Evolutionary conservation across 768 basidiomycete genomes (phyloP), one percentile per base, ranked within the genome.

Genomic region (Pleurotus eryngii): DNA sequence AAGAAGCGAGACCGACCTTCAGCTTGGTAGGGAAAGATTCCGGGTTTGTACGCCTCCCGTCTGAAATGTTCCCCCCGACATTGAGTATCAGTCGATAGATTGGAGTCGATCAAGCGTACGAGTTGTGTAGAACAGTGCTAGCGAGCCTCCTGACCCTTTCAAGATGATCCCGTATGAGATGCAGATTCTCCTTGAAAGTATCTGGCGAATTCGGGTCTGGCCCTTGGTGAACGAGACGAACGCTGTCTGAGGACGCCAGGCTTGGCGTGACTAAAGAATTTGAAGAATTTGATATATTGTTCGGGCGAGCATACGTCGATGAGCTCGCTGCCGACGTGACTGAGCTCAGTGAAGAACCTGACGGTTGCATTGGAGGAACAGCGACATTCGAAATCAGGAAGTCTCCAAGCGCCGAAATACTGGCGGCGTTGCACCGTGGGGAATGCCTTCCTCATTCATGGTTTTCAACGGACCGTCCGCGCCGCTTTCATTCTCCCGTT

Each of bases 31-130:
- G 85, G 81, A 53, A 72, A 82, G 49, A 72, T 79, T 24, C 80
- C 82, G 0, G 75, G 64, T 57, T 81, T 81, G 67, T 87, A 88
- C 20, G 86, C 84, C 39, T 81, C 78, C 67, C 86, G 81, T 57
- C 85, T 87, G 62, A 2, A 22, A 24, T 35, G 30, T 35, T 12
- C 14, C 49, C 15, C 3, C 22, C 6, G n/a, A 5, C 27, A 35
- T n/a, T n/a, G 17, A 6, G 30, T n/a, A 17, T 17, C n/a, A 50
- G 4, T 37, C 35, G n/a, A 15, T 3, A 3, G 4, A 49, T 20
- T 7, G 15, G 4, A 27, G 30, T 18, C 49, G 15, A 17, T 50
- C 14, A 18, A 6, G 71, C 83, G 60, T 67, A 88, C 87, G 87
- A 81, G 45, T 79, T 80, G 12, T 70, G 66, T 26, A 85, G 63